Conservation (phyloP, 495 filamentous ascomycete species). For the Hypoxylon crocopeplum region DNA sequence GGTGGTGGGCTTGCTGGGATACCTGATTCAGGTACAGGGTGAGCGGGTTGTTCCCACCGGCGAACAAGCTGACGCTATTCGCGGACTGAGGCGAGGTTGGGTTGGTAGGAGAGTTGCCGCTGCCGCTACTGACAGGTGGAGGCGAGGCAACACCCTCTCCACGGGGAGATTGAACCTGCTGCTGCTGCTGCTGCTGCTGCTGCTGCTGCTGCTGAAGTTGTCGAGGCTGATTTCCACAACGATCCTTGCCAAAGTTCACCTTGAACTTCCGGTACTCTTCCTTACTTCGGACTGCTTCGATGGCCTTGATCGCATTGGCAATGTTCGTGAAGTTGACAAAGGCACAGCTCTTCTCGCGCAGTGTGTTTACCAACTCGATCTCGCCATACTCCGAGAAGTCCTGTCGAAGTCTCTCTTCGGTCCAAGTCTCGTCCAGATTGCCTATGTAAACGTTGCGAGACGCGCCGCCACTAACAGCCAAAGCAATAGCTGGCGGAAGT, state of each 20-base stretch:
- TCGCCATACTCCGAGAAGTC: constrained; percentile 98
- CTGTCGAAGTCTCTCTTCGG: constrained; percentile 90
- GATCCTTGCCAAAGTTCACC: constrained; percentile 99
- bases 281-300: constrained; percentile 90
- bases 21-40: constrained; percentile 94
- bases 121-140: constrained; percentile 62
- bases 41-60: constrained; percentile 84
- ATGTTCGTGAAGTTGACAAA: constrained; percentile 99
- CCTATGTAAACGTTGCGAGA: constrained; percentile 98
- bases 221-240: constrained; percentile 94
- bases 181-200: constrained; percentile 81
- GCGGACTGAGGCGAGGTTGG: constrained; percentile 45
- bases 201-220: constrained; percentile 73
- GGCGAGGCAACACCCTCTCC: constrained; percentile 73
- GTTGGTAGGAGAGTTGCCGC: constrained; percentile 60
- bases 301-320: constrained; percentile 98
- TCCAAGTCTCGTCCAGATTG: constrained; percentile 97
- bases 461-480: constrained; percentile 94
- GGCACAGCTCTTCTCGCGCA: constrained; percentile 98
- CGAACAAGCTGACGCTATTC: constrained; percentile 68
- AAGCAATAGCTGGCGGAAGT: constrained; percentile 92
- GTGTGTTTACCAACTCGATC: constrained; percentile 95
- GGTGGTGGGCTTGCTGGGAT: constrained; percentile 78
- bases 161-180: constrained; percentile 69
- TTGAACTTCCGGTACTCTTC: constrained; percentile 99